Evolutionary conservation across 176 grass and related monocot genomes (phyloP), one percentile per base, ranked within the genome.

Genomic region (Bolboschoenus planiculmis): DNA sequence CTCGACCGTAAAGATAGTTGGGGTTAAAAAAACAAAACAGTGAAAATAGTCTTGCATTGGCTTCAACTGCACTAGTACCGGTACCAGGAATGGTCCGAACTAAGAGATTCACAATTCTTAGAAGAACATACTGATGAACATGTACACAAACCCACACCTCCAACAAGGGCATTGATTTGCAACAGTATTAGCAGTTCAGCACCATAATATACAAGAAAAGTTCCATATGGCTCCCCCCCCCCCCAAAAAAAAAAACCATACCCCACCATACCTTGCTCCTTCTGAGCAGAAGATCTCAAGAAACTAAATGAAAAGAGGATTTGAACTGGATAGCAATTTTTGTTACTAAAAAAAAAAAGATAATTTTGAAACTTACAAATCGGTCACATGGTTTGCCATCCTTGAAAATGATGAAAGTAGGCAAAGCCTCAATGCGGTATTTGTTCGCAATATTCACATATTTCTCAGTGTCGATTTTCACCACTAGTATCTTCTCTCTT

Each of bases 391-490:
- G 95, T 81, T 98, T 94, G 59, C 95, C 95, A 31, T 98, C 61
- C 87, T 87, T 93, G 86, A 98, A 98, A 67, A 98, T 90, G 51
- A 98, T 93, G 84, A 98, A 95, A 53, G 95, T 98, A 70, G 95
- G 95, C 48, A 98, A 80, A 61, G 95, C 95, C 91, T 98, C 82
- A 63, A 98, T 90, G 76, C 21, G 34, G 84, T 95, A 99, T 34
- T 67, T 85, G 75, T 56, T 93, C 11, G 92, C 96, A 78, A 95
- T 99, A 86, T 83, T 91, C 30, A 86, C 74, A 79, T 99, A 95
- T 87, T 95, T 95, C 88, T 95, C 96, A 72, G 96, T 99, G 76
- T 99, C 96, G 82, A 99, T 99, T 87, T 99, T 99, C 68, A 93
- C 92, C 82, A 99, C 86, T 87, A 91, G 85, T 86, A 99, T 93